Percentiles rank a stretch among this genome's conserved stretches.
phyloP scores from a whole-genome alignment of 371 early-diverging fungal species.

The Massospora cicadina region DNA sequence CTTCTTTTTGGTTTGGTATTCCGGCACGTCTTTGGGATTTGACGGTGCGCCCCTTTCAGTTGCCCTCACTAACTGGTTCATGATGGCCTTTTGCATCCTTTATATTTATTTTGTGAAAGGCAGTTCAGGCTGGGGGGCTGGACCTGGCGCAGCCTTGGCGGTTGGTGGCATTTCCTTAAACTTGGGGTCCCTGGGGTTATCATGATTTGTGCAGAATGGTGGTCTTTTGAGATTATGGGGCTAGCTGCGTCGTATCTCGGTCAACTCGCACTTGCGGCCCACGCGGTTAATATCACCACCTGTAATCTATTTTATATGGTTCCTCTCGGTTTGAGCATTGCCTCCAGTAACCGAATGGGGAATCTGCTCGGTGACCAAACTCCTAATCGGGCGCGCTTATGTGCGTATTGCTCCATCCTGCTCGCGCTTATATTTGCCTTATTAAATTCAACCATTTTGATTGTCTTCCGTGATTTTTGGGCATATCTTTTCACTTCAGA shows the following conservation, averaged over 20 bases:
- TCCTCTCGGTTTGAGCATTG: slow-evolving; percentile 40
- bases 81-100: slow-evolving; percentile 31
- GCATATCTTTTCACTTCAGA: slow-evolving; percentile 45
- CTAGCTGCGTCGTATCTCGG: slow-evolving; percentile 63
- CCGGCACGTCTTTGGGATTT: slow-evolving; percentile 44
- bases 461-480: slow-evolving; percentile 17
- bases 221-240: slow-evolving; percentile 52
- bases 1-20: slow-evolving; percentile 51
- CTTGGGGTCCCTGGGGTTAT: slow-evolving; percentile 38
- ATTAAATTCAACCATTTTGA: slow-evolving; percentile 21
- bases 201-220: slow-evolving; percentile 63
- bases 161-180: slow-evolving; percentile 42
- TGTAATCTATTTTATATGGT: slow-evolving; percentile 47
- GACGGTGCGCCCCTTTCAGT: slow-evolving; percentile 74
- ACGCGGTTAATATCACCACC: slow-evolving; percentile 59
- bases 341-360: slow-evolving; percentile 66
- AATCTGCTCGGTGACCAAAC: slow-evolving; percentile 37
- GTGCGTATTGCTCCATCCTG: slow-evolving; percentile 25
- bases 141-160: slow-evolving; percentile 40
- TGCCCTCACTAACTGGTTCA: slow-evolving; percentile 52
- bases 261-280: slow-evolving; percentile 61
- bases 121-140: slow-evolving; percentile 69
- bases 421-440: slow-evolving; percentile 25
- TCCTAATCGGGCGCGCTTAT: slow-evolving; percentile 23
- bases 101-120: slow-evolving; percentile 54